Percentiles rank a stretch among this genome's conserved stretches.
Evolutionary conservation across 2,329 filamentous ascomycete genomes (phyloP).

Genomic region (Phialophora macrospora): DNA sequence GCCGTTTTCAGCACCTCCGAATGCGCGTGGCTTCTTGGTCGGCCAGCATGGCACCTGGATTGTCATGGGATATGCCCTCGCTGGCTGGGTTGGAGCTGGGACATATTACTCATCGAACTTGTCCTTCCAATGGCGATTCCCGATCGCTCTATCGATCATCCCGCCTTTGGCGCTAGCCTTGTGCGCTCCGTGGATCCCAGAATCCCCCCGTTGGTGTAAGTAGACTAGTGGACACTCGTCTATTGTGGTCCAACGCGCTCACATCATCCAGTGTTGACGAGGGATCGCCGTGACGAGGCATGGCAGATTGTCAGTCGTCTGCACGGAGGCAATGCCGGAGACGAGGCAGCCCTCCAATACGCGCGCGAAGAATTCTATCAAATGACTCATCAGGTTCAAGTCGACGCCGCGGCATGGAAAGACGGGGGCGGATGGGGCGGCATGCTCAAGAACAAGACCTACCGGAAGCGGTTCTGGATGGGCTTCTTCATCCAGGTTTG

Average conservation of each 20-base stretch:
- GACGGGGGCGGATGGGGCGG: conserved; percentile 28
- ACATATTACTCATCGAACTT: conserved; percentile 52
- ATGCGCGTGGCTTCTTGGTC: conserved; percentile 51
- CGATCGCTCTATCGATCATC: conserved; percentile 50
- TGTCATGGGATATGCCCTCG: conserved; percentile 55
- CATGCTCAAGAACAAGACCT: conserved; percentile 32
- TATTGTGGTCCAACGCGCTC: background rate
- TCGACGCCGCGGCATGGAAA: conserved; percentile 28
- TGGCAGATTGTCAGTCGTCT: conserved; percentile 51
- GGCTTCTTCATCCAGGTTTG: conserved; percentile 30
- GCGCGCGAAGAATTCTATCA: conserved; percentile 36
- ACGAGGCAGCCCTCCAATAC: conserved; percentile 28
- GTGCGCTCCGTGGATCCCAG: conserved; percentile 51
- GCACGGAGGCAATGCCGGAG: conserved; percentile 39
- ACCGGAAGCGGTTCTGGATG: conserved; percentile 35
- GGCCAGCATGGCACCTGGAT: conserved; percentile 55
- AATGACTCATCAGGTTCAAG: conserved; percentile 34
- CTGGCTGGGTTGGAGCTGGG: conserved; percentile 53
- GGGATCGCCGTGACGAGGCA: conserved; percentile 54
- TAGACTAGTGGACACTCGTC: background rate
- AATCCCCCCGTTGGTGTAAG: conserved; percentile 57
- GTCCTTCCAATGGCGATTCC: conserved; percentile 54
- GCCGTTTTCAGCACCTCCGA: conserved; percentile 23
- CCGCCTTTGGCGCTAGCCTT: conserved; percentile 49
- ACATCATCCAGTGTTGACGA: conserved; percentile 43